Evolutionary conservation across 257 asterid genomes (phyloP).

Genomic region (Prunella vulgaris): DNA sequence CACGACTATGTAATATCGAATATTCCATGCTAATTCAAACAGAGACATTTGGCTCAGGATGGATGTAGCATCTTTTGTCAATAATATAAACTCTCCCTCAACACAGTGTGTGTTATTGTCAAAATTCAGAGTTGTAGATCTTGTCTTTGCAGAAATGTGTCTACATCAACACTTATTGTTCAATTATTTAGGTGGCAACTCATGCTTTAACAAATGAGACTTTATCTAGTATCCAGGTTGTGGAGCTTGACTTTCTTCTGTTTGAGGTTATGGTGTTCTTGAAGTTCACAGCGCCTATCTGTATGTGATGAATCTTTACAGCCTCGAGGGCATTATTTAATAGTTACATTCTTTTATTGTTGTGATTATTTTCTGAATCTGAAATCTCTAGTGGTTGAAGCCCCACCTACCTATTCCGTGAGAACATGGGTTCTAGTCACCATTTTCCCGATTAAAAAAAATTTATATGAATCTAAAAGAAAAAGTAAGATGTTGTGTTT

Average conservation of each 20-base stretch:
- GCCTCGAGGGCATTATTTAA: constrained; percentile 7
- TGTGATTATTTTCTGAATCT: background rate
- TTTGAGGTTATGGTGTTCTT: background rate
- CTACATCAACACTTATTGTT: no score
- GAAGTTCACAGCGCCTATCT: constrained; percentile 3
- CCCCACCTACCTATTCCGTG: no score
- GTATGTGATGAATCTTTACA: background rate
- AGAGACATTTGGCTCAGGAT: background rate
- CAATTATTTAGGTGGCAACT: background rate
- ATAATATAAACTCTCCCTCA: background rate
- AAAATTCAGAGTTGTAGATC: no score
- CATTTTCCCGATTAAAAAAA: no score
- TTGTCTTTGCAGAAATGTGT: no score
- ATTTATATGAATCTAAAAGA: constrained; percentile 2
- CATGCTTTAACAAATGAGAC: background rate
- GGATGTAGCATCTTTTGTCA: background rate
- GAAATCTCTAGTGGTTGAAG: no score
- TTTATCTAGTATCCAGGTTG: background rate
- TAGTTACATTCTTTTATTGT: background rate
- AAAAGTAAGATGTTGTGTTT: background rate
- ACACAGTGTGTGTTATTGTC: no score
- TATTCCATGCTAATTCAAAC: background rate
- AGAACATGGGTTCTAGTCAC: no score
- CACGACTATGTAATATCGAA: background rate
- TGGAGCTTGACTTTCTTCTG: constrained; percentile 5